phyloP scores from a whole-genome alignment of 192 early-diverging fungal genomes.

The Entophlyctis luteolus region DNA sequence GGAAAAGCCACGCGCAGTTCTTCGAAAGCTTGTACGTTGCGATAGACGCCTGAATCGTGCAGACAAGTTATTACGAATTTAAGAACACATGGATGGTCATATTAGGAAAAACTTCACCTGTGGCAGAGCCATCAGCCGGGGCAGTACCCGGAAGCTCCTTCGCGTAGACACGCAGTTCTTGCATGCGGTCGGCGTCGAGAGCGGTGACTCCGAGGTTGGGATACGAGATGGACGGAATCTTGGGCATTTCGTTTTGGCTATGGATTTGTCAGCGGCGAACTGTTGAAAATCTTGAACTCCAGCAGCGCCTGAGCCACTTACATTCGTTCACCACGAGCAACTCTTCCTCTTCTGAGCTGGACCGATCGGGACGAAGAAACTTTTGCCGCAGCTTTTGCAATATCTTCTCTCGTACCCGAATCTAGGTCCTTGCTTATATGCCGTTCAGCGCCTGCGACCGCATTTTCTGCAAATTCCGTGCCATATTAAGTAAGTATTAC shows the following conservation, averaged over 20 bases:
- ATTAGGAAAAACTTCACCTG: slow-evolving; percentile 3
- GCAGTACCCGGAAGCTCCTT: slow-evolving; percentile 17
- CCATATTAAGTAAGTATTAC: too few relatives aligned
- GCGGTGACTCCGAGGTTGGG: not conserved
- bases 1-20: slow-evolving; percentile 42
- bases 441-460: too few relatives aligned
- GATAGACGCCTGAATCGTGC: slow-evolving; percentile 35
- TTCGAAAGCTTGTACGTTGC: slow-evolving; percentile 35
- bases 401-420: too few relatives aligned
- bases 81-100: not conserved
- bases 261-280: too few relatives aligned
- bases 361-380: too few relatives aligned
- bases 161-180: slow-evolving; percentile 20
- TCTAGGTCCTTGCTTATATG: too few relatives aligned
- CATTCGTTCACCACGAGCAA: too few relatives aligned
- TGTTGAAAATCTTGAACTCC: too few relatives aligned
- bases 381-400: too few relatives aligned
- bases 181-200: slow-evolving; percentile 4
- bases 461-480: too few relatives aligned
- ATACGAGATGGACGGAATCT: not conserved
- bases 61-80: not conserved
- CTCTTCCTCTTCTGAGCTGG: too few relatives aligned
- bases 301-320: too few relatives aligned
- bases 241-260: not conserved
- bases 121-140: slow-evolving; percentile 15